Conservation (phyloP, 2,329 filamentous ascomycete species). For the Samsoniella hepiali region DNA sequence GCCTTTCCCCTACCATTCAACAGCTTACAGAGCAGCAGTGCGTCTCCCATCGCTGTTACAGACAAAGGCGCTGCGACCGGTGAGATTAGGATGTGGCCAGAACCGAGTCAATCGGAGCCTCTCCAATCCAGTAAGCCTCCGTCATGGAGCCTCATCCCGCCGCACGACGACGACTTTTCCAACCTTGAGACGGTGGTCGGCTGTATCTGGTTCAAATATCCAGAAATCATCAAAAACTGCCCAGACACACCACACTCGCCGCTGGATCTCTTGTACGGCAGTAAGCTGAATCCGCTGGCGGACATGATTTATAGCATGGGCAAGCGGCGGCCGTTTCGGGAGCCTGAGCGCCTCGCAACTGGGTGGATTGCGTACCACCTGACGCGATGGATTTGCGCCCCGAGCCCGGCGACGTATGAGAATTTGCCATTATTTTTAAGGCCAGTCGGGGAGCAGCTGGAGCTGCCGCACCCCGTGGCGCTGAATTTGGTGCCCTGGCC, state of each 20-base stretch:
- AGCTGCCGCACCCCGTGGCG: background rate
- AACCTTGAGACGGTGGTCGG: background rate
- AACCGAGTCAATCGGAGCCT: too few species aligned
- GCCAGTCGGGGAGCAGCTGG: background rate
- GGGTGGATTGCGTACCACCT: constrained; percentile 1
- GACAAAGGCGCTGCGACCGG: background rate
- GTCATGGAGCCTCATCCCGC: background rate
- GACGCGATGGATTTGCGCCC: background rate
- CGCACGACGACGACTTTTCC: constrained; percentile 2
- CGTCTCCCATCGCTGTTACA: background rate
- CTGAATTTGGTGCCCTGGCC: constrained; percentile 2
- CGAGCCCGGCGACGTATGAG: background rate
- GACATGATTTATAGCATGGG: background rate
- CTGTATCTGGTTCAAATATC: background rate
- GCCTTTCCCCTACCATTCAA: background rate
- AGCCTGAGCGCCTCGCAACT: background rate
- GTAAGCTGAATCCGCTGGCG: background rate
- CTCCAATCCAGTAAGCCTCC: background rate
- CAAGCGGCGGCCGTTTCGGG: background rate
- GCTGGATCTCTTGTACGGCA: constrained; percentile 1
- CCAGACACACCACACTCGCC: constrained; percentile 2
- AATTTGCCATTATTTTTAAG: background rate
- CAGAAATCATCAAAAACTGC: background rate
- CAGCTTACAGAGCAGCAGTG: background rate
- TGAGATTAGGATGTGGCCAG: background rate